Evolutionary conservation across 176 grass and related monocot species (phyloP).

Genomic region (Ampelocalamus luodianensis): DNA sequence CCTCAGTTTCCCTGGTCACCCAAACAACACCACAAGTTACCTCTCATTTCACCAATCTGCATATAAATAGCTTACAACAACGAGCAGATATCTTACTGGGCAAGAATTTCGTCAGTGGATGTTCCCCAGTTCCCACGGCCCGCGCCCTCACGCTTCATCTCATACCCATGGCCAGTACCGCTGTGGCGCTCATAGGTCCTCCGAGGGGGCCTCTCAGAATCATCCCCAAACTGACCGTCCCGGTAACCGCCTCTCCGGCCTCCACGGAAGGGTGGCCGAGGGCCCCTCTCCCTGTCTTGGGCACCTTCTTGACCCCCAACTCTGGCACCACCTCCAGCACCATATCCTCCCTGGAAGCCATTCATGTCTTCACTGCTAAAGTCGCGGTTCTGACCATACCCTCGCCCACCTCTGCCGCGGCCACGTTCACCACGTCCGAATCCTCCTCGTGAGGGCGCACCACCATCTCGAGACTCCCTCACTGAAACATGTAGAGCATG

Average conservation of each 20-base stretch:
- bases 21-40: slow-evolving; percentile 36
- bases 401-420: slow-evolving; percentile 63
- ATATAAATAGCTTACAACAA: not conserved
- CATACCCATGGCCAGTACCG: slow-evolving; percentile 79
- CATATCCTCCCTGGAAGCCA: slow-evolving; percentile 63
- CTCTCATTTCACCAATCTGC: not conserved
- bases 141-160: slow-evolving; percentile 74
- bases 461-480: slow-evolving; percentile 47
- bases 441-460: slow-evolving; percentile 55
- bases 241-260: slow-evolving; percentile 62
- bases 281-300: slow-evolving; percentile 54
- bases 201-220: slow-evolving; percentile 59
- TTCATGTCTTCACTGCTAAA: slow-evolving; percentile 59
- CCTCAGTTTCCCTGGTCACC: slow-evolving; percentile 67
- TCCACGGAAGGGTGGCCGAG: slow-evolving; percentile 60
- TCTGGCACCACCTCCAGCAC: slow-evolving; percentile 44
- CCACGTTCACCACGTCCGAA: slow-evolving; percentile 57
- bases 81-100: slow-evolving; percentile 50
- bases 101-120: slow-evolving; percentile 63
- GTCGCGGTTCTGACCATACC: slow-evolving; percentile 53
- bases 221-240: slow-evolving; percentile 58
- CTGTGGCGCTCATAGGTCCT: slow-evolving; percentile 81
- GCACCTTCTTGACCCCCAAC: slow-evolving; percentile 57
- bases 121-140: slow-evolving; percentile 94
- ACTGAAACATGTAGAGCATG: slow-evolving; percentile 40